Percentiles rank a stretch among this genome's conserved stretches.
Evolutionary conservation across 345 rosid genomes (phyloP).

Genomic region (Bruguiera sexangula): DNA sequence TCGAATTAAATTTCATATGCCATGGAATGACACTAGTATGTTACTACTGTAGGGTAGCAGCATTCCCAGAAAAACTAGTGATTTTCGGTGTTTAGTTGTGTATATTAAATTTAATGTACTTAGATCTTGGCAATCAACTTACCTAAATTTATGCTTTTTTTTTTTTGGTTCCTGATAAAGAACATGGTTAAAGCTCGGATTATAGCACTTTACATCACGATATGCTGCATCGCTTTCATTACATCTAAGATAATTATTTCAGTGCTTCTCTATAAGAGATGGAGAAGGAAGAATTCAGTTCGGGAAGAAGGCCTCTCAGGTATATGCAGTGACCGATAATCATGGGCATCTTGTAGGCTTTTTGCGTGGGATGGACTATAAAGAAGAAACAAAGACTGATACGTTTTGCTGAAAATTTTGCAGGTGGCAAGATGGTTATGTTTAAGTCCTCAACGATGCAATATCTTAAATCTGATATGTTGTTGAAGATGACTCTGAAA

Average conservation of each 20-base stretch:
- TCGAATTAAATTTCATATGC: too few species aligned
- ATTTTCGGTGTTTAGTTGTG: too few species aligned
- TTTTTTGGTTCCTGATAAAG: too few species aligned
- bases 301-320: conserved; percentile 53
- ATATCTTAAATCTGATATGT: conserved; percentile 46
- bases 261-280: conserved; percentile 60
- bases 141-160: too few species aligned
- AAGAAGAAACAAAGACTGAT: neutral
- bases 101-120: too few species aligned
- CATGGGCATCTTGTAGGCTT: neutral
- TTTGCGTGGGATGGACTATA: neutral
- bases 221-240: conserved; percentile 55
- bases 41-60: too few species aligned
- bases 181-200: conserved; percentile 47
- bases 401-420: conserved; percentile 7
- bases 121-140: too few species aligned
- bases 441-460: conserved; percentile 55
- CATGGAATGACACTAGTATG: too few species aligned
- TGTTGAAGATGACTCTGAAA: conserved; percentile 61
- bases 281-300: conserved; percentile 50
- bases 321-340: neutral
- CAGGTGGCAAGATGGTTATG: conserved; percentile 79
- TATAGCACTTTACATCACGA: conserved; percentile 56
- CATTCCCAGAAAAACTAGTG: neutral
- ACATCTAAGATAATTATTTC: conserved; percentile 57